Evolutionary conservation across 371 early-diverging fungal species (phyloP).

Genomic region (Mortierella sp.): DNA sequence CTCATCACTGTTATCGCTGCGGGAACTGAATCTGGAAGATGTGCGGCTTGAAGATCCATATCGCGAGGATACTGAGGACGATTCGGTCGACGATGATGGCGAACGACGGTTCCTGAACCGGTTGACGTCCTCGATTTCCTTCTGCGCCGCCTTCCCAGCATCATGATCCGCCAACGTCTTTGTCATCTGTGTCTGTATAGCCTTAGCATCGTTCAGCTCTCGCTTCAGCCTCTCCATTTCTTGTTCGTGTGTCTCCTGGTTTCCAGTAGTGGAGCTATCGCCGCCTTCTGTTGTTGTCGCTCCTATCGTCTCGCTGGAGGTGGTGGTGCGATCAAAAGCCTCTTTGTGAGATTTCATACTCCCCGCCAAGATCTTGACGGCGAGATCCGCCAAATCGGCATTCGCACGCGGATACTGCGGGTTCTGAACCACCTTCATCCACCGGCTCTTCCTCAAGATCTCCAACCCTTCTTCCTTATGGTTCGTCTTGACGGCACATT

Average conservation of each 20-base stretch:
- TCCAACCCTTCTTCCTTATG: conserved; percentile 33
- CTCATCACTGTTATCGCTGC: neutral
- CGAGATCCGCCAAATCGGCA: conserved; percentile 33
- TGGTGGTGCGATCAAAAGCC: neutral
- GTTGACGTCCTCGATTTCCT: neutral
- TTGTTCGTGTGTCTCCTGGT: neutral
- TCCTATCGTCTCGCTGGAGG: neutral
- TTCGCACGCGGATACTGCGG: conserved; percentile 41
- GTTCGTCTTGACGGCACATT: conserved; percentile 48
- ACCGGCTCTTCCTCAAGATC: conserved; percentile 27
- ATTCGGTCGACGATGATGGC: neutral
- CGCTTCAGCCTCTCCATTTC: neutral
- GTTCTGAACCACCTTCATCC: conserved; percentile 28
- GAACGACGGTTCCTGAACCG: conserved; percentile 7
- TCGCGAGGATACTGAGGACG: neutral
- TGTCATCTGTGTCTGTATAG: neutral
- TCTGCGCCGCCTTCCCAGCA: neutral
- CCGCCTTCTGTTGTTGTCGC: neutral
- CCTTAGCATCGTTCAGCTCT: neutral
- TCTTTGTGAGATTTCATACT: neutral
- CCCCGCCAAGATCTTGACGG: conserved; percentile 26
- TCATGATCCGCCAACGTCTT: neutral
- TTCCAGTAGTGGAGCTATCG: neutral
- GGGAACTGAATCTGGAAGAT: neutral
- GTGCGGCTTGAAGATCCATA: neutral